phyloP scores from a whole-genome alignment of 768 basidiomycete genomes.

The Kondoa malvinella region DNA sequence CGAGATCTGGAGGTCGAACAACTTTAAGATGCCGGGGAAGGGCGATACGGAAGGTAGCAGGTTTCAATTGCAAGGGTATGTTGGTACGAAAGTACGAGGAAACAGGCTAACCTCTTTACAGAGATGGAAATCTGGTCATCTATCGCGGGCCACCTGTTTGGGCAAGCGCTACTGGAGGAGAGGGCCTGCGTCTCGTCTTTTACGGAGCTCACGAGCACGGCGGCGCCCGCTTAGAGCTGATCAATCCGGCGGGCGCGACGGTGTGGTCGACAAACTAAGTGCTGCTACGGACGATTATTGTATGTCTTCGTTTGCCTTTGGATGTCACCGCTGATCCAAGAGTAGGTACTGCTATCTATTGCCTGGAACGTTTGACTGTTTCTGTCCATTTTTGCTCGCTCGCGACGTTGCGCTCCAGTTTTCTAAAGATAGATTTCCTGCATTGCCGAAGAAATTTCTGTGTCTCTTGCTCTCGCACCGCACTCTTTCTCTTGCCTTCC shows the following conservation, averaged over 20 bases:
- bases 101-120: background rate
- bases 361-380: too few relatives aligned
- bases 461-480: too few relatives aligned
- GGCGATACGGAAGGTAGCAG: background rate
- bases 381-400: too few relatives aligned
- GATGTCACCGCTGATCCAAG: too few relatives aligned
- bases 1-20: constrained; percentile 13
- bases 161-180: background rate
- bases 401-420: too few relatives aligned
- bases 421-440: too few relatives aligned
- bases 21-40: constrained; percentile 7
- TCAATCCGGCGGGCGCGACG: background rate
- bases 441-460: too few relatives aligned
- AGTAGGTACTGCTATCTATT: too few relatives aligned
- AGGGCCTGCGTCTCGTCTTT: background rate
- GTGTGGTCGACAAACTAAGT: background rate
- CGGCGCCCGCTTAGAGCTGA: background rate
- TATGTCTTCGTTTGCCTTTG: too few relatives aligned
- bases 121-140: constrained; percentile 11
- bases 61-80: constrained; percentile 15
- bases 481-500: too few relatives aligned
- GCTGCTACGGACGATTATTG: background rate
- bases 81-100: background rate
- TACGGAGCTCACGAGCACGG: background rate
- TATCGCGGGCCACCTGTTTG: constrained; percentile 5